Conservation (phyloP, 768 basidiomycete genomes). For the Mycena latifolia region DNA sequence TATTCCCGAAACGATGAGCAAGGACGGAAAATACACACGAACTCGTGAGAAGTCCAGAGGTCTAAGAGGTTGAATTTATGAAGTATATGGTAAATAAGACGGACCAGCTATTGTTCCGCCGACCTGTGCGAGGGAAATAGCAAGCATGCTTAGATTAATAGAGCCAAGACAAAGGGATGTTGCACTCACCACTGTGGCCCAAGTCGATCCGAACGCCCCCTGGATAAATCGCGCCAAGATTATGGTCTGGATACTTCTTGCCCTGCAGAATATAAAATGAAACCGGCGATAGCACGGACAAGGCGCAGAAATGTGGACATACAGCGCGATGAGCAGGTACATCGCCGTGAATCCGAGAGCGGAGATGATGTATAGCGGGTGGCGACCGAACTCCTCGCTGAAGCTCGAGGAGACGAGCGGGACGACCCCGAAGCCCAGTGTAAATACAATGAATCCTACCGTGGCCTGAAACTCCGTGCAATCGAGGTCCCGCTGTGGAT, state of each 20-base stretch:
- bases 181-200: constrained; percentile 62
- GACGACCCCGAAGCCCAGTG: constrained; percentile 71
- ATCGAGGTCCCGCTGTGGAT: constrained; percentile 49
- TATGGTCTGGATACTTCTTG: constrained; percentile 69
- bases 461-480: constrained; percentile 61
- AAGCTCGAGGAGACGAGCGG: constrained; percentile 77
- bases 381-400: constrained; percentile 80
- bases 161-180: too few species aligned
- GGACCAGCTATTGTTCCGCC: constrained; percentile 63
- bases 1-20: neutral
- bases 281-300: neutral
- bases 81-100: neutral
- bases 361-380: constrained; percentile 68
- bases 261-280: constrained; percentile 40
- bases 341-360: constrained; percentile 61
- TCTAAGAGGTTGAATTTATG: too few species aligned
- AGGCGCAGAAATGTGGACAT: constrained; percentile 37
- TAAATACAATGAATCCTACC: constrained; percentile 64
- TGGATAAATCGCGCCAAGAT: constrained; percentile 73
- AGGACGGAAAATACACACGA: neutral
- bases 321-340: constrained; percentile 63
- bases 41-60: constrained; percentile 76
- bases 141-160: too few species aligned
- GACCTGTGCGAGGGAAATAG: too few species aligned
- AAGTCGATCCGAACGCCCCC: constrained; percentile 77